phyloP scores from a whole-genome alignment of 1,284 basidiomycete genomes.

The Sporisorium scitamineum region DNA sequence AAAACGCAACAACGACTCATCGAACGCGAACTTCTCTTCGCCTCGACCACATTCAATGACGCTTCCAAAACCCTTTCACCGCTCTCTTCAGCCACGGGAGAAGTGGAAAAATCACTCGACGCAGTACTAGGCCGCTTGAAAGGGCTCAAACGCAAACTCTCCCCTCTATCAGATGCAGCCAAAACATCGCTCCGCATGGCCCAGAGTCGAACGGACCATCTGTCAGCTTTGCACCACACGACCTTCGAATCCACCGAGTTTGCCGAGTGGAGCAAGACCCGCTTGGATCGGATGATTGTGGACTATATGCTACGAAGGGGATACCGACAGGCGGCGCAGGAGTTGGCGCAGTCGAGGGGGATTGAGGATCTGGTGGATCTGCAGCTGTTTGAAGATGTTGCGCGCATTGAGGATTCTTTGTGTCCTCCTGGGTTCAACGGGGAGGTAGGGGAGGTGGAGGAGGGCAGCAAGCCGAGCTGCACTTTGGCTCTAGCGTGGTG shows the following conservation, averaged over 20 bases:
- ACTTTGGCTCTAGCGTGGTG: slow-evolving; percentile 93
- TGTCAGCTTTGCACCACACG: slow-evolving; percentile 40
- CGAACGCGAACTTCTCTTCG: slow-evolving; percentile 52
- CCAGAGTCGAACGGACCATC: slow-evolving; percentile 48
- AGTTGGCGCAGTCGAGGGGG: slow-evolving; percentile 32
- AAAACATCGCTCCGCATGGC: slow-evolving; percentile 38
- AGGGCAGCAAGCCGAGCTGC: slow-evolving; percentile 75
- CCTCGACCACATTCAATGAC: slow-evolving; percentile 24
- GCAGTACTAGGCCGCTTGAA: slow-evolving; percentile 80
- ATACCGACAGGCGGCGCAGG: slow-evolving; percentile 36
- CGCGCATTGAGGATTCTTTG: slow-evolving; percentile 84
- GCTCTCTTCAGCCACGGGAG: not conserved
- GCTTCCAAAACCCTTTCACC: slow-evolving; percentile 2
- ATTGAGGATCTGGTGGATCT: slow-evolving; percentile 74
- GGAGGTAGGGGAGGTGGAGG: not conserved
- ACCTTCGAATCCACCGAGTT: slow-evolving; percentile 35
- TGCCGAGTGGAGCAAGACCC: slow-evolving; percentile 77
- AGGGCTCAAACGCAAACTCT: slow-evolving; percentile 83
- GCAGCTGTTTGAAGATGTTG: slow-evolving; percentile 84
- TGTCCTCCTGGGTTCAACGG: slow-evolving; percentile 40
- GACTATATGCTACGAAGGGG: slow-evolving; percentile 88
- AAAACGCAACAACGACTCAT: slow-evolving; percentile 61
- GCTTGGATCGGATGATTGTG: slow-evolving; percentile 89
- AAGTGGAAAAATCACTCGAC: slow-evolving; percentile 74
- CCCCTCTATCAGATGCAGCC: slow-evolving; percentile 27